Percentiles rank a stretch among this genome's conserved stretches.
phyloP scores from a whole-genome alignment of 2,329 filamentous ascomycete genomes.

The Fusarium domesticum region DNA sequence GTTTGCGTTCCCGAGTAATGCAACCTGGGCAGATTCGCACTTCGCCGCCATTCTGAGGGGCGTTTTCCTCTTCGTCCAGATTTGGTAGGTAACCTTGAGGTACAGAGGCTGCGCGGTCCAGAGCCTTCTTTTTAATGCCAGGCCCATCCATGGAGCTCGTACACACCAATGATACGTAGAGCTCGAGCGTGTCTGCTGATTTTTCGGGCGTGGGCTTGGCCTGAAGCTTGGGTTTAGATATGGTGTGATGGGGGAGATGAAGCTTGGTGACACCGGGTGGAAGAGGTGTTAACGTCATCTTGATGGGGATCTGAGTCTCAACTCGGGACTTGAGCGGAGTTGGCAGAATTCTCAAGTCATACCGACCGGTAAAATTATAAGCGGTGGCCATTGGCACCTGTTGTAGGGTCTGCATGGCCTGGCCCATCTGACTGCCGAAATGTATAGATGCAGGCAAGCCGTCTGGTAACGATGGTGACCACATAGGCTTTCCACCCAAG shows the following conservation, averaged over 20 bases:
- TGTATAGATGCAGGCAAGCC: conserved; percentile 25
- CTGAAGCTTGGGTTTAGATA: conserved; percentile 90
- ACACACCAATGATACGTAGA: conserved; percentile 81
- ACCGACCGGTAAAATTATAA: conserved; percentile 35
- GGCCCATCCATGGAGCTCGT: conserved; percentile 84
- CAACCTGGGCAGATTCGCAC: conserved; percentile 91
- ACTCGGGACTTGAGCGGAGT: conserved; percentile 83
- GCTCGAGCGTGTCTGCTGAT: conserved; percentile 71
- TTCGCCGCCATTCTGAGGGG: conserved; percentile 84
- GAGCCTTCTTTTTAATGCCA: conserved; percentile 63
- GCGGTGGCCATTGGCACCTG: conserved; percentile 29
- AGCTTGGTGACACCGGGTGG: conserved; percentile 74
- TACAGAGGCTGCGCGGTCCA: conserved; percentile 51
- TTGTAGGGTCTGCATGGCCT: conserved; percentile 32
- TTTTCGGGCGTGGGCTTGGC: conserved; percentile 66
- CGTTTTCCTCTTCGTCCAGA: conserved; percentile 60
- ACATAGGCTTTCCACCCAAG: conserved; percentile 30
- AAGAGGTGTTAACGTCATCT: conserved; percentile 72
- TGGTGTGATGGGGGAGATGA: conserved; percentile 83
- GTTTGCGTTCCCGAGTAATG: conserved; percentile 85
- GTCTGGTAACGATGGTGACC: conserved; percentile 32
- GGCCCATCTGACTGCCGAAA: conserved; percentile 28
- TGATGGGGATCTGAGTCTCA: conserved; percentile 92
- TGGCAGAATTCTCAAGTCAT: conserved; percentile 58
- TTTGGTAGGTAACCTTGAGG: conserved; percentile 37